Conservation (phyloP, 345 rosid genomes). For the Lepidium aucheri region DNA sequence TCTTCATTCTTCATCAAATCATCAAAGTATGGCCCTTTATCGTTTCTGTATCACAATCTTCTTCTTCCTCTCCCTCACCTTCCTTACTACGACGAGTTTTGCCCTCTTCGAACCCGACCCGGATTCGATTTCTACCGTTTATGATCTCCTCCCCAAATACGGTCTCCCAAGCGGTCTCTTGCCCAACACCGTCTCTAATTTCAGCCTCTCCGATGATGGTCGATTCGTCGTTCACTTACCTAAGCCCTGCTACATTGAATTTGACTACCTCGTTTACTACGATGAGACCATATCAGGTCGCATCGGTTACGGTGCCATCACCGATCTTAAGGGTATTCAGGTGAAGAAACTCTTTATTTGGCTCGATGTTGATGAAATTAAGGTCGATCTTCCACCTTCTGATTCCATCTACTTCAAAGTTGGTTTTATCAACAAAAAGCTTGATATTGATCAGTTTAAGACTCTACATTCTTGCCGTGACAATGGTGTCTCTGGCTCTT, state of each 20-base stretch:
- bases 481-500: slow-evolving; percentile 15
- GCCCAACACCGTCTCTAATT: slow-evolving; percentile 50
- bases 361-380: slow-evolving; percentile 79
- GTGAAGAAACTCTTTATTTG: slow-evolving; percentile 68
- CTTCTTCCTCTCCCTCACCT: slow-evolving; percentile 13
- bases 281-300: slow-evolving; percentile 56
- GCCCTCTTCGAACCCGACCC: slow-evolving; percentile 27
- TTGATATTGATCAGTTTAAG: slow-evolving; percentile 73
- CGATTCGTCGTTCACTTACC: slow-evolving; percentile 45
- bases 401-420: slow-evolving; percentile 82
- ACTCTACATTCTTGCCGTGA: slow-evolving; percentile 60
- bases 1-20: not conserved
- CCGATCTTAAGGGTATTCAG: slow-evolving; percentile 70
- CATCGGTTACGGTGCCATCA: slow-evolving; percentile 66
- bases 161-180: slow-evolving; percentile 87
- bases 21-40: slow-evolving; percentile 13
- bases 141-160: slow-evolving; percentile 74
- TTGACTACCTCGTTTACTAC: slow-evolving; percentile 82
- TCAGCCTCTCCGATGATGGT: slow-evolving; percentile 61
- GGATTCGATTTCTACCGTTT: slow-evolving; percentile 35
- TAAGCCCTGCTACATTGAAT: slow-evolving; percentile 52
- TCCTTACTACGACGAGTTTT: slow-evolving; percentile 2
- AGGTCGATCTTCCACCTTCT: slow-evolving; percentile 83
- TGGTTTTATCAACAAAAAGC: slow-evolving; percentile 82
- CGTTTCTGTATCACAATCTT: slow-evolving; percentile 23